Base-by-base conservation (phyloP, 257 asterid species). In the Vinca minor region DNA sequence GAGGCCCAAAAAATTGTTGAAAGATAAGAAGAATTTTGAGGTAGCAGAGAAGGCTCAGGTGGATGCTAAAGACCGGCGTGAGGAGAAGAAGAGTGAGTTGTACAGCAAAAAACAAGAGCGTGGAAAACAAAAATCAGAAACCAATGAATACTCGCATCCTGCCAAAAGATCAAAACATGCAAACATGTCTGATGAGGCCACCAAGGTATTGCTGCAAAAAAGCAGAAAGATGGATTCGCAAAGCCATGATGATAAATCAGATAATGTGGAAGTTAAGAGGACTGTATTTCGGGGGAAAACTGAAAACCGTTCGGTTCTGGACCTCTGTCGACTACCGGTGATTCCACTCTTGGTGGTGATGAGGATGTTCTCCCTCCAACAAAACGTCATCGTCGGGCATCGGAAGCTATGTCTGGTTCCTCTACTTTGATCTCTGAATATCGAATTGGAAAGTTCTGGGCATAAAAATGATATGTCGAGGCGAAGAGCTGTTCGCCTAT, bases 401-500 rank as follows among this genome's bases (percentile, higher is more conserved):
- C 73, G 58, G 95, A 75, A 57, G 74, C 73, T 46, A 55, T 60
- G 71, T 58, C 71, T 58, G 66, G 61, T 56, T 71, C 76, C 45
- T 67, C 76, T 53, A 49, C 76, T 64, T 63, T 68, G 69, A 57
- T 17, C 56, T 75, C 74, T 64, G 89, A 77, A 73, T 76, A 35
- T 62, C 77, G 69, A 77, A 28, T 39, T 17, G 86, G 73, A 25
- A 67, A 68, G 61, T 77, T 78, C 81, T 41, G 62, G 74, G 12
- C 72, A 59, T 21, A 84, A 74, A 64, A 77, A 39, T 62, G 82
- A 74, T 32, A 56, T 69, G 68, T 64, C 79, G 29, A 66, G 73
- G 84, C 86, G 97, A 54, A 84, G 95, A 79, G 98, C 98, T 71
- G 96, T 92, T 71, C 96, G 95, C 73, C 66, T 84, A 49, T 81